A percentile compares a stretch with the other conserved stretches of the same genome.
Evolutionary conservation across 2,329 filamentous ascomycete species (phyloP).

Genomic region (Fusarium pilosicola): DNA sequence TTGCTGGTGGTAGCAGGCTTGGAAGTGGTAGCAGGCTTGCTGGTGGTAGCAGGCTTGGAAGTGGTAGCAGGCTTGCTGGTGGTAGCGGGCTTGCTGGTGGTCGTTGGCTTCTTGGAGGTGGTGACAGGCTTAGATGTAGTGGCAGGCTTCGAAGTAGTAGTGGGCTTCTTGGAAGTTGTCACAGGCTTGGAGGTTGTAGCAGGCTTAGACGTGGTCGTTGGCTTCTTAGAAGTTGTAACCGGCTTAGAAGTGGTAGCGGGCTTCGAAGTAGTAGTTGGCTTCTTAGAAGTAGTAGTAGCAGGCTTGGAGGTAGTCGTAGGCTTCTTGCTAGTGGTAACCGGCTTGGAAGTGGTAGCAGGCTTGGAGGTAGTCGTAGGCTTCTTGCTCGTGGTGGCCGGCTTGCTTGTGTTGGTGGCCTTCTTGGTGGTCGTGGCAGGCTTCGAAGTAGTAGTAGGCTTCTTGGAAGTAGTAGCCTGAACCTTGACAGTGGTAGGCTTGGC

Average conservation of each 20-base stretch:
- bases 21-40: no score
- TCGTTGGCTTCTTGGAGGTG: background rate
- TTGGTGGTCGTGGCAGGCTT: background rate
- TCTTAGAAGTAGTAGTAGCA: background rate
- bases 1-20: no score
- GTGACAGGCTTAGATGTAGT: background rate
- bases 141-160: fast-evolving
- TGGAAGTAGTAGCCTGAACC: background rate
- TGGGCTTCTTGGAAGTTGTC: background rate
- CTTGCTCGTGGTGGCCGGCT: background rate
- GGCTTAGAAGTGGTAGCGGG: background rate
- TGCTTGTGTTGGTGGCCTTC: background rate
- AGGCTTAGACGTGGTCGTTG: fast-evolving
- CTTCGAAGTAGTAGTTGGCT: background rate
- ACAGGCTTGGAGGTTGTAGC: background rate
- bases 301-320: background rate
- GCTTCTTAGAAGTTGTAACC: background rate
- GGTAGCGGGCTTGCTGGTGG: no score
- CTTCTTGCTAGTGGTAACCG: background rate
- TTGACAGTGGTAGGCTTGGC: background rate
- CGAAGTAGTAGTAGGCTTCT: background rate
- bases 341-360: background rate
- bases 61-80: no score
- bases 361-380: background rate
- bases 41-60: no score